These are phyloP conservation scores for Immersiporthe knoxdaviesiana DNA, from an alignment of 2,329 filamentous ascomycete genomes.

Conservation along the genomic window DNA sequence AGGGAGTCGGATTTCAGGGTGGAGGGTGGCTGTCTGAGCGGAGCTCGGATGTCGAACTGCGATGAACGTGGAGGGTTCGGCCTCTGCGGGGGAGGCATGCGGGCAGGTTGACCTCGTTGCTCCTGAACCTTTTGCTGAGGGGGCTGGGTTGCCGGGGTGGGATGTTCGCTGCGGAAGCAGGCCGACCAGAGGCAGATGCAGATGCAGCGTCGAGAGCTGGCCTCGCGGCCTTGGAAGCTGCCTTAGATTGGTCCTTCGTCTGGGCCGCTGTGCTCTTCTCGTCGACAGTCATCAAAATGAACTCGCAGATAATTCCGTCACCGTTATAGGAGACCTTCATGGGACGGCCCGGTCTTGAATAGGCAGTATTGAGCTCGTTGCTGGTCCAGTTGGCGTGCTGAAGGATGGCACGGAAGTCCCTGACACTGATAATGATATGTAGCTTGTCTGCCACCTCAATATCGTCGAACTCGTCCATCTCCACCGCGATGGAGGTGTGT, in stretches of 20 bases:
- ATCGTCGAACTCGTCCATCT: constrained; percentile 75
- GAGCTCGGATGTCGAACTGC: constrained; percentile 40
- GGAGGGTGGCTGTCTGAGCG: constrained; percentile 50
- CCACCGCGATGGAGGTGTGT: constrained; percentile 77
- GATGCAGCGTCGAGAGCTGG: constrained; percentile 54
- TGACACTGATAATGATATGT: constrained; percentile 80
- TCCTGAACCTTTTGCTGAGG: constrained; percentile 25
- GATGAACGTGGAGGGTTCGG: constrained; percentile 40
- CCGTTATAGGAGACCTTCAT: constrained; percentile 73
- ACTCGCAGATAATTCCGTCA: constrained; percentile 72
- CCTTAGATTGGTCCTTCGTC: constrained; percentile 48
- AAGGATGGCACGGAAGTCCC: constrained; percentile 80
- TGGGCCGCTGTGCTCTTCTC: constrained; percentile 57
- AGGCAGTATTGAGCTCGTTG: constrained; percentile 67
- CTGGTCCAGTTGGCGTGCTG: constrained; percentile 73
- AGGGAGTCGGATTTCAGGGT: constrained; percentile 68
- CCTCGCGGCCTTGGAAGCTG: constrained; percentile 45
- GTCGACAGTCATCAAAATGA: constrained; percentile 81
- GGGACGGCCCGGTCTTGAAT: constrained; percentile 72
- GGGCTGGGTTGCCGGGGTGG: constrained; percentile 32
- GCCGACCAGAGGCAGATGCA: constrained; percentile 41
- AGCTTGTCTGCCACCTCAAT: constrained; percentile 75
- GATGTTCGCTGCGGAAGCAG: constrained; percentile 40
- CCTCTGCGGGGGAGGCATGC: constrained; percentile 35
- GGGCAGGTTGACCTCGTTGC: constrained; percentile 14